A percentile compares a stretch with the other conserved stretches of the same genome.
phyloP scores from a whole-genome alignment of 2,329 filamentous ascomycete species.

The Curvularia verruculosa region DNA sequence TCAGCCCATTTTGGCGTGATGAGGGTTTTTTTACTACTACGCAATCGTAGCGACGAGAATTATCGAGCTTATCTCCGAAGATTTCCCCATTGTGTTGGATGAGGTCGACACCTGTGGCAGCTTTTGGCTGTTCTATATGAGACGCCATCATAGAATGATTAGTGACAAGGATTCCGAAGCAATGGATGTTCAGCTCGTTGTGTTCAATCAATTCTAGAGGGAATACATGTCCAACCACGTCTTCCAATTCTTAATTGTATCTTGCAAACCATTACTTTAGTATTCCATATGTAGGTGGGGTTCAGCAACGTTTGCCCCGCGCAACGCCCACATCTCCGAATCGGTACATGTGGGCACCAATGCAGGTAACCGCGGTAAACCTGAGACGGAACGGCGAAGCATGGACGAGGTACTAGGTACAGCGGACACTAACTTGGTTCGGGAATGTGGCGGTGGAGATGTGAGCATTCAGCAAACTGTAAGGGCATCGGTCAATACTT shows the following conservation, averaged over 20 bases:
- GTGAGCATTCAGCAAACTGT: background rate
- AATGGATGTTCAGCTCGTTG: background rate
- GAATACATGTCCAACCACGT: background rate
- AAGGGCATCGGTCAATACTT: background rate
- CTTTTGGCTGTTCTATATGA: slow-evolving; percentile 24
- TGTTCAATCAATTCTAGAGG: background rate
- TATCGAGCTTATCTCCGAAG: slow-evolving; percentile 15
- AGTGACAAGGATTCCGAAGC: background rate
- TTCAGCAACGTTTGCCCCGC: background rate
- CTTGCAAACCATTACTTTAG: background rate
- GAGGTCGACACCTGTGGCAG: slow-evolving; percentile 25
- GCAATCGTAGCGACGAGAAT: slow-evolving; percentile 53
- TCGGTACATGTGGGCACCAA: slow-evolving; percentile 2
- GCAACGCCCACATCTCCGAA: background rate
- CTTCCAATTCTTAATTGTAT: background rate
- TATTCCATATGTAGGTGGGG: background rate
- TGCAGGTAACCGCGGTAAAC: background rate
- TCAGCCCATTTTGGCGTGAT: slow-evolving; percentile 49
- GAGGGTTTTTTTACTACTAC: slow-evolving; percentile 51
- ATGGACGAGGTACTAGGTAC: background rate
- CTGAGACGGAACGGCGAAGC: background rate
- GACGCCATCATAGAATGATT: slow-evolving; percentile 18
- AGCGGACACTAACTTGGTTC: background rate
- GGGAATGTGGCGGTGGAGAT: background rate
- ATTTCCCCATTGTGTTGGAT: slow-evolving; percentile 20